These are phyloP conservation scores for Dryadomyces quercivorus DNA, from an alignment of 2,329 filamentous ascomycete species.

Conservation along the genomic window DNA sequence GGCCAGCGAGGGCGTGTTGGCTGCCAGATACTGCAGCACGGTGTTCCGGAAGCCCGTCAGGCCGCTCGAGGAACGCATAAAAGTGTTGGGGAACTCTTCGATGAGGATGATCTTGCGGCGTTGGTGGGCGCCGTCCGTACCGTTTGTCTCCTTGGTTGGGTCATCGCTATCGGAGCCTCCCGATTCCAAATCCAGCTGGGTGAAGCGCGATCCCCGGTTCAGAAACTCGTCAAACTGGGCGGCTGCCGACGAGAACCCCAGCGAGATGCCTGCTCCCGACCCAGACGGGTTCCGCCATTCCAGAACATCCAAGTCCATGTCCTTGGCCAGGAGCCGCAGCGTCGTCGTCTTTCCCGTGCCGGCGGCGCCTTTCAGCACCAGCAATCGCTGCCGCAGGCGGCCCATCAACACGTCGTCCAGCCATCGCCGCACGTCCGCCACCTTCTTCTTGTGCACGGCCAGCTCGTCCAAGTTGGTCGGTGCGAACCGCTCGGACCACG, in stretches of 20 bases:
- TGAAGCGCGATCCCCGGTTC: conserved; percentile 67
- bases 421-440: conserved; percentile 75
- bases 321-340: conserved; percentile 60
- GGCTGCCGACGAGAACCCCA: conserved; percentile 57
- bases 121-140: neutral
- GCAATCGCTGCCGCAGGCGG: conserved; percentile 53
- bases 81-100: conserved; percentile 72
- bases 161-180: conserved; percentile 16
- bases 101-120: conserved; percentile 52
- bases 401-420: conserved; percentile 62
- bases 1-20: conserved; percentile 46
- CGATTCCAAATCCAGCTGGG: conserved; percentile 28
- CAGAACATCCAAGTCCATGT: conserved; percentile 64
- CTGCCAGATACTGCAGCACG: conserved; percentile 62
- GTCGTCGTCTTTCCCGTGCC: conserved; percentile 92
- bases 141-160: conserved; percentile 5
- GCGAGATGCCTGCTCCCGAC: conserved; percentile 27
- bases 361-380: conserved; percentile 81
- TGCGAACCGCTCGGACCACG: conserved; percentile 80
- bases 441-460: conserved; percentile 90
- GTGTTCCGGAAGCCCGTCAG: conserved; percentile 62
- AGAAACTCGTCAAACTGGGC: conserved; percentile 89
- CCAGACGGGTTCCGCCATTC: conserved; percentile 83
- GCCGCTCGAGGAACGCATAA: conserved; percentile 50
- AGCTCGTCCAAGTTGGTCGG: conserved; percentile 69